These are phyloP conservation scores for Jimgerdemannia flammicorona DNA, from an alignment of 192 early-diverging fungal genomes.

Conservation along the genomic window DNA sequence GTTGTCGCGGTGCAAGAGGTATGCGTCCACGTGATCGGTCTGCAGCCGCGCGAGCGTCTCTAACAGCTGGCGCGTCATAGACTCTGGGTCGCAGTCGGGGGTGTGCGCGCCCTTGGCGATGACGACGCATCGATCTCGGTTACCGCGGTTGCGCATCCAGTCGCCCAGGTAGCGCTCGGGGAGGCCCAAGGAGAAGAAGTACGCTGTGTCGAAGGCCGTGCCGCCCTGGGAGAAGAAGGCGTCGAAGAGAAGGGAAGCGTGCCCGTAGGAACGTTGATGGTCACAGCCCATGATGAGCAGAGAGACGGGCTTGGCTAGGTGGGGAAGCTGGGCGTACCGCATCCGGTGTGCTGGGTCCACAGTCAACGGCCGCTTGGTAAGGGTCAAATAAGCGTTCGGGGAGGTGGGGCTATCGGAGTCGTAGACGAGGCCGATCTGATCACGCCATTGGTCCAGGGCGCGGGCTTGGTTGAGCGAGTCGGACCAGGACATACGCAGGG, in stretches of 20 bases:
- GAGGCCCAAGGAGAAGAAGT: neutral
- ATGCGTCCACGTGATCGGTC: too few species aligned
- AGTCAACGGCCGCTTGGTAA: neutral
- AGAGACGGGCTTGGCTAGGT: neutral
- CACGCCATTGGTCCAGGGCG: conserved; percentile 29
- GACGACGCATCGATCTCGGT: too few species aligned
- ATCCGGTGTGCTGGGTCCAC: neutral
- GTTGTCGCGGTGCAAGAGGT: too few species aligned
- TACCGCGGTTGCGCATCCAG: too few species aligned
- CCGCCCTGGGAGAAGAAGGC: neutral
- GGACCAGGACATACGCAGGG: conserved; percentile 20
- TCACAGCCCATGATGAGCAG: neutral
- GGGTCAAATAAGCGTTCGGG: neutral
- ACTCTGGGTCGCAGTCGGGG: too few species aligned
- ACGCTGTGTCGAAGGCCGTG: neutral
- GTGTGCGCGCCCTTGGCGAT: too few species aligned
- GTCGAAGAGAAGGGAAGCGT: neutral
- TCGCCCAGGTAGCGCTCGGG: too few species aligned
- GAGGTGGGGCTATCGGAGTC: conserved; percentile 5
- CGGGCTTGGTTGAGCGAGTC: conserved; percentile 25
- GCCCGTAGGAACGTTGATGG: neutral
- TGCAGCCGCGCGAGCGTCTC: too few species aligned
- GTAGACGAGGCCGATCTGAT: conserved; percentile 26
- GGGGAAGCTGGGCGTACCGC: neutral
- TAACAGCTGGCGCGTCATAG: too few species aligned